Percentiles rank a stretch among this genome's conserved stretches.
Evolutionary conservation across 2,329 filamentous ascomycete genomes (phyloP).

Genomic region (Phyllosticta capitalensis): DNA sequence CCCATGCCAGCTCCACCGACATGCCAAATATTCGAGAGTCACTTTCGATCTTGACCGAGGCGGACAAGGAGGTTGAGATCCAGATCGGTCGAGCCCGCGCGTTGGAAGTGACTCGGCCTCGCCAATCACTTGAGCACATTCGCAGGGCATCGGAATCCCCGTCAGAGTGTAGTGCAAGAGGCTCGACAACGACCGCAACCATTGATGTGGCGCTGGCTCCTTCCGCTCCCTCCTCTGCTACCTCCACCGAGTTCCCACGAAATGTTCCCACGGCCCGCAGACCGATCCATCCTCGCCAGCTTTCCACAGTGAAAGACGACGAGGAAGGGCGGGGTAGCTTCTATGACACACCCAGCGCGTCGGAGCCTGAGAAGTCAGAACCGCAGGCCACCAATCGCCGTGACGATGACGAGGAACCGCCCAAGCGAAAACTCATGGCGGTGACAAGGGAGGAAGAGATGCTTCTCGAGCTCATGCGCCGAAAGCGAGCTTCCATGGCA

Average conservation of each 20-base stretch:
- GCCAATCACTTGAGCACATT: constrained; percentile 1
- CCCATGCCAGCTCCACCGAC: constrained; percentile 7
- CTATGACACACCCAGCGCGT: constrained; percentile 3
- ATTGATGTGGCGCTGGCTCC: constrained; percentile 32
- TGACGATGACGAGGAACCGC: constrained; percentile 21
- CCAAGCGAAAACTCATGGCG: constrained; percentile 32
- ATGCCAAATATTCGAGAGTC: constrained; percentile 23
- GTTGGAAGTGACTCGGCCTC: constrained; percentile 22
- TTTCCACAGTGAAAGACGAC: constrained; percentile 29
- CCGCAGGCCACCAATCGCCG: constrained; percentile 24
- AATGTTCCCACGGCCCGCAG: constrained; percentile 15
- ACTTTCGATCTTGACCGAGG: constrained; percentile 15
- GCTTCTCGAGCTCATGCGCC: constrained; percentile 40
- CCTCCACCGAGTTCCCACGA: constrained; percentile 16
- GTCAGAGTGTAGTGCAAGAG: constrained; percentile 24
- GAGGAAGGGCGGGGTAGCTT: constrained; percentile 12
- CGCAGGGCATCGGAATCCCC: constrained; percentile 2
- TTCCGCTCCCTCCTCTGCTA: constrained; percentile 13
- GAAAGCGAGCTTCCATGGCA: constrained; percentile 39
- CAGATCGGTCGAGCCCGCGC: constrained; percentile 29
- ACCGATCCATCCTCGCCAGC: constrained; percentile 26
- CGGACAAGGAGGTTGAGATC: constrained; percentile 23
- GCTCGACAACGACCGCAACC: constrained; percentile 27
- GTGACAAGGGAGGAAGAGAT: constrained; percentile 43
- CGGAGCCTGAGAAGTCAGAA: constrained; percentile 19